These are phyloP conservation scores for Blumeriella jaapii DNA, from an alignment of 2,329 filamentous ascomycete genomes.

Conservation along the genomic window DNA sequence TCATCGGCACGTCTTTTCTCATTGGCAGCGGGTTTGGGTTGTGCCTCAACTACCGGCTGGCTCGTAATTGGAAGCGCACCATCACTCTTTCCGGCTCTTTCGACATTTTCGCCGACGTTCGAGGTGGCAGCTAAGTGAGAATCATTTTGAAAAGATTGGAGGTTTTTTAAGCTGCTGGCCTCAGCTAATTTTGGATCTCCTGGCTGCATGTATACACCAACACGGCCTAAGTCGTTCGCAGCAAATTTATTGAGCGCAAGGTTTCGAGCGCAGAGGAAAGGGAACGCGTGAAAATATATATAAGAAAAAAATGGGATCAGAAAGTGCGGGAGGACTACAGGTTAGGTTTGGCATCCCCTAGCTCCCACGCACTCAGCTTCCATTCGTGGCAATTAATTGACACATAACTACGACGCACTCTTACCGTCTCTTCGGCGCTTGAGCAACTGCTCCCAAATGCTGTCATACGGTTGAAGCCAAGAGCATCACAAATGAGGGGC, in stretches of 20 bases:
- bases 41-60: slow-evolving; percentile 6
- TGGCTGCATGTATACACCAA: slow-evolving; percentile 26
- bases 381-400: too few species aligned
- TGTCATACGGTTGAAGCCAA: too few species aligned
- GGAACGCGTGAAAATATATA: neutral
- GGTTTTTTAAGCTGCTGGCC: slow-evolving; percentile 32
- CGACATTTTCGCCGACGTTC: slow-evolving; percentile 8
- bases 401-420: too few species aligned
- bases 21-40: neutral
- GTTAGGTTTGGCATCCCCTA: too few species aligned
- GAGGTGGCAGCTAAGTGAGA: neutral
- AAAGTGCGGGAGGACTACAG: too few species aligned
- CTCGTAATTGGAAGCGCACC: slow-evolving; percentile 2
- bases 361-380: too few species aligned
- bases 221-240: slow-evolving; percentile 6
- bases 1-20: slow-evolving; percentile 11
- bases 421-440: too few species aligned
- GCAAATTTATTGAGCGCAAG: too few species aligned
- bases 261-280: neutral
- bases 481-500: too few species aligned
- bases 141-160: slow-evolving; percentile 13
- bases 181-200: slow-evolving; percentile 27
- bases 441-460: too few species aligned
- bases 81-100: slow-evolving; percentile 12
- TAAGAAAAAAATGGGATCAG: neutral